Base-by-base conservation (phyloP, 2,329 filamentous ascomycete species). In the Corinectria fuckeliana region DNA sequence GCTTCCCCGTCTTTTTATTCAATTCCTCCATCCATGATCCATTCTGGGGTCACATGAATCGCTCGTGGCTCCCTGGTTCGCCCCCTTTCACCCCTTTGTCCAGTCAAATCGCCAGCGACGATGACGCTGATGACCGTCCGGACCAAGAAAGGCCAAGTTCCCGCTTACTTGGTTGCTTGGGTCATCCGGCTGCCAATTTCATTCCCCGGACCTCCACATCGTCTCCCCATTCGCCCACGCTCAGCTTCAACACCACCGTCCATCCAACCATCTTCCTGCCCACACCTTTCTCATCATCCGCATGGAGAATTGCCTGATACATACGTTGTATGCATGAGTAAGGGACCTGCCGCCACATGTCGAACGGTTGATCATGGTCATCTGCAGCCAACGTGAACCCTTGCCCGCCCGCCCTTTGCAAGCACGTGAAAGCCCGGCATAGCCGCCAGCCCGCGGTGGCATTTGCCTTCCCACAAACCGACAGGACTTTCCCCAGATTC, bases 361-460 rank as follows among this genome's bases (percentile, higher is more conserved):
- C 20, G 28, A 11, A 9, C 20, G 8, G 10, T n/a, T 45, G 23
- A 28, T 45, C 30, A 53, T 26, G 39, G 51, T 54, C 51, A 54
- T 48, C 51, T 48, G 51, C 25, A 8, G 7, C 11, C 18, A 45
- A 45, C 11, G 30, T 44, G 28, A 57, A 51, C 32, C 42, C 38
- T 54, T 42, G 41, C 20, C 41, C 11, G 39, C 16, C 36, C 26
- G 8, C 14, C 28, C 28, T 30, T 30, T 13, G 28, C 50, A 50
- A 58, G 56, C 56, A 58, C 56, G 56, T 58, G 56, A 58, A 58
- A 53, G 28, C 36, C 49, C 32, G 48, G 32, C 55, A 30, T 58
- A 53, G 42, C 56, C 56, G 56, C n/a, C 26, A 53, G 50, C 42
- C 56, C 56, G 56, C 50, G 28, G 47, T 50, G 23, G 50, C 41